Percentiles rank a stretch among this genome's conserved stretches.
Conservation (phyloP, 371 early-diverging fungal genomes). For the Cokeromyces recurvatus region DNA sequence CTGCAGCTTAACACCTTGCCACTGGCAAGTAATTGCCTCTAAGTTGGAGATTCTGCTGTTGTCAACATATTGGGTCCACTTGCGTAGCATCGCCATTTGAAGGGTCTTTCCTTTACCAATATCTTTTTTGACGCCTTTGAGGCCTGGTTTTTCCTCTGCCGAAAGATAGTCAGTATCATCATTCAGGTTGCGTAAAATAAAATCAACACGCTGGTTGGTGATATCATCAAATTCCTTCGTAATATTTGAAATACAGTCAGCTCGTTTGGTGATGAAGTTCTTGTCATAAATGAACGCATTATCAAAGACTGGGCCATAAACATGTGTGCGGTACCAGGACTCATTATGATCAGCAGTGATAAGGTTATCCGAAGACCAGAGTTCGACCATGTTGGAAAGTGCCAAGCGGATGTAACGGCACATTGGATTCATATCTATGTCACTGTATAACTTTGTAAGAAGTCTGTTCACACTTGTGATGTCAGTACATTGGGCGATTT, state of each 20-base stretch:
- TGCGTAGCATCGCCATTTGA: conserved; percentile 2
- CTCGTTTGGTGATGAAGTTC: conserved; percentile 6
- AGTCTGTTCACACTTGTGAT: conserved; percentile 7
- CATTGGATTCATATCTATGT: conserved; percentile 6
- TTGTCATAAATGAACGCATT: conserved; percentile 8
- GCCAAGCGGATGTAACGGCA: conserved; percentile 10
- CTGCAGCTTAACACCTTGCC: conserved; percentile 3
- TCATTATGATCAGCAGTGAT: conserved; percentile 6
- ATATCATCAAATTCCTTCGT: conserved; percentile 14
- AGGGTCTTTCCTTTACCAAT: conserved; percentile 8
- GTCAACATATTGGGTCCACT: conserved; percentile 8
- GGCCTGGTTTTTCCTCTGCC: conserved; percentile 12
- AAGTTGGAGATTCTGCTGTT: conserved; percentile 3
- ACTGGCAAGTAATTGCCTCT: conserved; percentile 16
- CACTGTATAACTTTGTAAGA: conserved; percentile 3
- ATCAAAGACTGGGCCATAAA: conserved; percentile 10
- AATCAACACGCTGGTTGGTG: conserved; percentile 10
- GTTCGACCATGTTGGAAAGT: conserved; percentile 2
- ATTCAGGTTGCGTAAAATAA: conserved; percentile 14
- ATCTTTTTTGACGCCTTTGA: conserved; percentile 6
- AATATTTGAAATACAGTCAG: conserved; percentile 10
- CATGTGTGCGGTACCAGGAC: conserved; percentile 9
- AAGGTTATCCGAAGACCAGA: conserved; percentile 9
- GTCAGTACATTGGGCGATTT: conserved; percentile 6
- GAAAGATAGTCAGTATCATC: conserved; percentile 10